Evolutionary conservation across 805 yeast genomes (phyloP), one percentile per base, ranked within the genome.

Genomic region (Yueomyces sp.): DNA sequence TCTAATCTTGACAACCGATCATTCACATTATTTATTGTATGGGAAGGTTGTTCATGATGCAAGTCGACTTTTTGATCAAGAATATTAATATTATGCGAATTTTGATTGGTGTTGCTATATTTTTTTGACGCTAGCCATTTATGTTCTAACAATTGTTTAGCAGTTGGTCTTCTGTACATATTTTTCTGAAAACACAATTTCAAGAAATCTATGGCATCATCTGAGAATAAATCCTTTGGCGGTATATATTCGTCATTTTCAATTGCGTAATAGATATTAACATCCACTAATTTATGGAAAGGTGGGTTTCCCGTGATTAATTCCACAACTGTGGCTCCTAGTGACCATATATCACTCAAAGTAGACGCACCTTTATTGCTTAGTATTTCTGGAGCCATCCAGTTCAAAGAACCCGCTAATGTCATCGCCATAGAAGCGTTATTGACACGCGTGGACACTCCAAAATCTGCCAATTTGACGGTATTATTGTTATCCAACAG

Each of bases 341-440:
- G 62, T 5, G 95, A 84, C 97, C 92, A 84, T 30, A 84, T 76
- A 64, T 92, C 98, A 2, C 95, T 85, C 2, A 94, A 82, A 0
- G 90, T 77, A 7, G 94, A 80, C 2, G 90, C 82, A 3, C 94
- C 94, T 54, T 81, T 84, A 52, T 86, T 79, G 38, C 80, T 69
- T 3, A 92, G 83, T 2, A 94, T 79, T 57, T 92, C 98, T 0
- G 98, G 98, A 0, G 98, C 96, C 96, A 92, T 88, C 97, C 97
- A 92, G 57, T 90, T 84, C 0, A 96, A 94, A 0, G 97, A 86
- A 2, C 98, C 98, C 5, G 75, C 79, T 55, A 74, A 69, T 0
- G 81, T 76, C 57, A 71, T 68, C 4, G 55, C 55, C 46, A 44
- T 44, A 54, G 81, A 73, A 38, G 82, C 69, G 51, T 78, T 77